A percentile compares a stretch with the other conserved stretches of the same genome.
Evolutionary conservation across 164 flowering plant species (phyloP).

Genomic region (Kalanchoe fedtschenkoi): DNA sequence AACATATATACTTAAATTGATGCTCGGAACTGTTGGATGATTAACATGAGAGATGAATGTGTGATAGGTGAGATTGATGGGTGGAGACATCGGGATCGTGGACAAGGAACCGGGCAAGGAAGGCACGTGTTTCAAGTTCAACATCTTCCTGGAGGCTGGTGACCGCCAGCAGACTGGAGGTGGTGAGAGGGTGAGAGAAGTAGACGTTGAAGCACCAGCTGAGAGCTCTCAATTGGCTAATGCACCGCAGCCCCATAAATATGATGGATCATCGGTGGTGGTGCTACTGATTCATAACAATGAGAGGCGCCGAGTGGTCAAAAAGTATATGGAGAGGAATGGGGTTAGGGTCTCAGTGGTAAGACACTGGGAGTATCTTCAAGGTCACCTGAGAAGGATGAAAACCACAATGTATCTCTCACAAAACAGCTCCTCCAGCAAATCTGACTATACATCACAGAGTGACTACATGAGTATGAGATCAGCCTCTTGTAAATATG

Average conservation of each 20-base stretch:
- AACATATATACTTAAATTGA: no score
- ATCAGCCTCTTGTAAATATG: neutral
- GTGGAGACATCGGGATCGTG: conserved; percentile 62
- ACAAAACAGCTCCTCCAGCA: conserved; percentile 8
- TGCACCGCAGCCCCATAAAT: conserved; percentile 6
- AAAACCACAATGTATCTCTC: conserved; percentile 14
- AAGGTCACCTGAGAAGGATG: conserved; percentile 24
- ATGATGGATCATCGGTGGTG: conserved; percentile 24
- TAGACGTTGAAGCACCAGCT: neutral
- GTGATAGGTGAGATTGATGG: conserved; percentile 79
- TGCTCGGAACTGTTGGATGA: no score
- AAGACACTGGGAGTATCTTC: conserved; percentile 25
- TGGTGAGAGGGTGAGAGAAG: conserved; percentile 2
- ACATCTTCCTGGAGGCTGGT: conserved; percentile 24
- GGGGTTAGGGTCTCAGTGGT: conserved; percentile 38
- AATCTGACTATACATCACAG: conserved; percentile 10
- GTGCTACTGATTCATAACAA: conserved; percentile 41
- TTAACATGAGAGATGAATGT: no score
- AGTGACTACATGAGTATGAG: conserved; percentile 10
- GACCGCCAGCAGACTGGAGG: no score
- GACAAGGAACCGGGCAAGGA: conserved; percentile 49
- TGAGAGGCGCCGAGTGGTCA: conserved; percentile 28
- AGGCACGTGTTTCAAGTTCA: conserved; percentile 79
- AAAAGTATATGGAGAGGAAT: conserved; percentile 30
- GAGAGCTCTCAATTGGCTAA: neutral